Base-by-base conservation (phyloP, 768 basidiomycete genomes). In the Lentinus brumalis region DNA sequence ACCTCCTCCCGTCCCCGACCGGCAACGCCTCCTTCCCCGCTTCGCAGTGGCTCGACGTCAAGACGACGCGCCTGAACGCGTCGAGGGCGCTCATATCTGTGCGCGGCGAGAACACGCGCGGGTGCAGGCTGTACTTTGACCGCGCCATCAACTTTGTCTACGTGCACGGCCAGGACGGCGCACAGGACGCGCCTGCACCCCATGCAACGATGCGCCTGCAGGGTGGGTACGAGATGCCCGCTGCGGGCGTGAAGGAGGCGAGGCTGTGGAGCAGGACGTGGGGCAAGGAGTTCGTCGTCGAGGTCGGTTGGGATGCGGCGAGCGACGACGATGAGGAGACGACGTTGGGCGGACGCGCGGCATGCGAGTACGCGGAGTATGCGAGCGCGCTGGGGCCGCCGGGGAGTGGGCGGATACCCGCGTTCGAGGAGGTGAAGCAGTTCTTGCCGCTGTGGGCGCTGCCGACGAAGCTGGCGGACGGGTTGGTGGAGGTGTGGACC, bases 331-430 rank as follows among this genome's bases (percentile, higher is more conserved):
- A 38, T 29, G 45, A 18, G 8, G 38, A 59, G 44, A 26, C 21
- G 38, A 30, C 5, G 29, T 29, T 70, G 51, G 55, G 39, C 15
- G 89, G 86, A 31, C 77, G 79, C 4, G 78, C 86, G 21, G 83
- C 81, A 16, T 88, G 87, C 61, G 81, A 83, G 56, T 89, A 87
- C 84, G 82, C 79, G n/a, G 88, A 91, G 67, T 85, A 86, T 65
- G 82, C 83, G 71, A 83, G 82, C 66, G 85, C 70, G 18, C 46
- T 64, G 6, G 61, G 67, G 29, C 65, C 61, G 1, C 39, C 44
- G 42, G 58, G 50, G 26, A 60, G 67, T 18, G 79, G 73, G 32
- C 81, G 77, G 73, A 88, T 91, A 18, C 89, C 89, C 5, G 88
- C 89, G 3, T 76, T 83, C 49, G 88, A 91, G 69, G 89, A 92